Base-by-base conservation (phyloP, 768 basidiomycete species). In the Lactifluus hygrophoroides region DNA sequence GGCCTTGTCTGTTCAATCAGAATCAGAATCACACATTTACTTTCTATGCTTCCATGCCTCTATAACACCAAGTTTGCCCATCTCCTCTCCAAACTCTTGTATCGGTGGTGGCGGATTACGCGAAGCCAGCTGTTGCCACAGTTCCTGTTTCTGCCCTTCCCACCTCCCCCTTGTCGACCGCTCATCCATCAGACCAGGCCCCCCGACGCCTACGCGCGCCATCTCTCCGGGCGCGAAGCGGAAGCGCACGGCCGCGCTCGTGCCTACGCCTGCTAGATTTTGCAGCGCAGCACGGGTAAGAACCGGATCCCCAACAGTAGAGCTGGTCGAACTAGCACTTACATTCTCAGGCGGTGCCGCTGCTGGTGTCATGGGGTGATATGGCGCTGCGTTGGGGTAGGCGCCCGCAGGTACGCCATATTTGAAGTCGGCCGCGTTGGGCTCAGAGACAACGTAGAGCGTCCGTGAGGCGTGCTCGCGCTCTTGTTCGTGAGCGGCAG, bases 401-500 rank as follows among this genome's bases (percentile, higher is more conserved):
- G 85, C 86, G 63, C 87, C 86, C 11, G 81, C 79, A 1, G 86
- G 86, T n/a, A 89, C 85, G 63, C 79, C 73, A 64, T 86, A 87
- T 32, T 80, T 79, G 43, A 75, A 78, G 55, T 82, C 68, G 56
- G 80, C 73, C 34, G 80, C 76, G 70, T 88, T 84, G 38, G 86
- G 86, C 68, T 85, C 77, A 32, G 84, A 86, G 62, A 88, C 86
- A 62, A 88, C 84, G 65, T 88, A 85, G 53, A 64, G 54, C 34
- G 83, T 84, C 57, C 77, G 82, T 30, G 77, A 75, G 34, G 80
- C 82, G 35, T 73, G 68, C 65, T 85, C 83, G 25, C 71, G 68
- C 64, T 85, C 78, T 68, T 87, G 88, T 69, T 87, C 84, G 70
- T 88, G 85, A 11, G 75, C 65, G 13, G 71, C 51, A 4, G 70